Evolutionary conservation across 345 rosid genomes (phyloP), one percentile per base, ranked within the genome.

Genomic region (Citrus unshiu): DNA sequence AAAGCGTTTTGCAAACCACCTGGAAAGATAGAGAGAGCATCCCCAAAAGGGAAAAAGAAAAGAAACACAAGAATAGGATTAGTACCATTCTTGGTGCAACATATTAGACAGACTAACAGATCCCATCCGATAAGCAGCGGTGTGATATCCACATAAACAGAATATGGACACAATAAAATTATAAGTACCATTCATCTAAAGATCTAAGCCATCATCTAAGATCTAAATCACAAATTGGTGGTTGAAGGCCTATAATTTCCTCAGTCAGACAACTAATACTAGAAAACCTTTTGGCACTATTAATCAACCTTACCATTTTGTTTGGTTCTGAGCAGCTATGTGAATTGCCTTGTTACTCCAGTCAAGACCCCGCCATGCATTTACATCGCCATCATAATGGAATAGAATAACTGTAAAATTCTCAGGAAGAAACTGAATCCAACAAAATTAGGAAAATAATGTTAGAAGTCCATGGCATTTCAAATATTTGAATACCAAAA

Each of bases 1-100:
- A 83, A 96, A 96, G 14, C 99, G 95, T 81, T 96, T 94, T 4
- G 98, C 99, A 63, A 93, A 96, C 99, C 99, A 96, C 99, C 99
- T 96, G 85, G 83, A 77, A 78, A 58, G 51, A 70, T 46, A 56
- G 78, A 49, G 21, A 29, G 14, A 58, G 34, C 46, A 71, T 29
- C 58, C 58, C 73, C 59, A 16, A 25, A 25, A 24, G 18, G 18
- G 19, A n/a, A 2, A 74, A 39, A 29, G 46, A 8, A 60, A 22
- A 57, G 29, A 72, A 63, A 54, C 21, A 29, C 21, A 62, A 25
- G 59, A 39, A 30, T 63, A 25, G 58, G 35, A 40, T 29, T 30
- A 70, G 51, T 10, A 67, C 67, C n/a, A 2, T 60, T 29, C 22
- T 4, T 59, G 14, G 12, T 43, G 60, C 4, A 70, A 51, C 37